Percentiles rank a stretch among this genome's conserved stretches.
Evolutionary conservation across 495 filamentous ascomycete species (phyloP).

Genomic region (Aspergillus panamensis): DNA sequence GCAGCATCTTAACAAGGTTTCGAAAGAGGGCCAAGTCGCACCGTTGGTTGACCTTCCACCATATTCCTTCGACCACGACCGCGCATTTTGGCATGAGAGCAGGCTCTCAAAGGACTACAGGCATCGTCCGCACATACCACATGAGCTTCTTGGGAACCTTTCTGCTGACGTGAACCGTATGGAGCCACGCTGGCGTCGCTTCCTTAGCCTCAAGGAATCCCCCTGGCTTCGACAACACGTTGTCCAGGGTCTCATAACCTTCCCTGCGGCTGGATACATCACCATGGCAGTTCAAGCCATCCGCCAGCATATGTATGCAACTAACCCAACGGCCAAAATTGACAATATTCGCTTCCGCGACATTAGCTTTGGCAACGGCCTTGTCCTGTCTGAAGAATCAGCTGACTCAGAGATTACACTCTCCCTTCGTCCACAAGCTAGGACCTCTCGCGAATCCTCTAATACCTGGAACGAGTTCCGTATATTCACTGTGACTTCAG

Average conservation of each 20-base stretch:
- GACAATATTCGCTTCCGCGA: conserved; percentile 10
- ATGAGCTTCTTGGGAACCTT: conserved; percentile 29
- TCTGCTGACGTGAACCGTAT: conserved; percentile 8
- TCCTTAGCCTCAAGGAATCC: conserved; percentile 28
- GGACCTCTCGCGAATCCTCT: conserved; percentile 9
- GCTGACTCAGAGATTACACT: conserved; percentile 9
- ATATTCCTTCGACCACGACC: conserved; percentile 48
- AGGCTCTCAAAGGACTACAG: conserved; percentile 28
- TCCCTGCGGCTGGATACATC: conserved; percentile 57
- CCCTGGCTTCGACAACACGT: conserved; percentile 36
- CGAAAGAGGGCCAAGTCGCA: conserved; percentile 5
- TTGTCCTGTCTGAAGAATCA: conserved; percentile 6
- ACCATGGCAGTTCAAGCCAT: conserved; percentile 55
- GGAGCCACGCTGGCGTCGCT: conserved; percentile 29
- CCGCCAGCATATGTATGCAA: conserved; percentile 9
- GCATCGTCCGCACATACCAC: conserved; percentile 3
- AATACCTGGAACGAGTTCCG: conserved; percentile 13
- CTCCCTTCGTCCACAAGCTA: conserved; percentile 8
- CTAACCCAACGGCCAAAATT: neutral
- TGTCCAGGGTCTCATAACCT: conserved; percentile 42
- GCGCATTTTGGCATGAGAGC: conserved; percentile 44
- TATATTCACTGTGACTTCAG: conserved; percentile 11
- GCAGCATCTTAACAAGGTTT: conserved; percentile 9
- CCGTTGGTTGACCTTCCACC: conserved; percentile 35
- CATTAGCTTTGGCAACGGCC: conserved; percentile 14